Percentiles rank a stretch among this genome's conserved stretches.
These are phyloP conservation scores for Stevia rebaudiana DNA, from an alignment of 140 eudicot genomes.

Conservation along the genomic window DNA sequence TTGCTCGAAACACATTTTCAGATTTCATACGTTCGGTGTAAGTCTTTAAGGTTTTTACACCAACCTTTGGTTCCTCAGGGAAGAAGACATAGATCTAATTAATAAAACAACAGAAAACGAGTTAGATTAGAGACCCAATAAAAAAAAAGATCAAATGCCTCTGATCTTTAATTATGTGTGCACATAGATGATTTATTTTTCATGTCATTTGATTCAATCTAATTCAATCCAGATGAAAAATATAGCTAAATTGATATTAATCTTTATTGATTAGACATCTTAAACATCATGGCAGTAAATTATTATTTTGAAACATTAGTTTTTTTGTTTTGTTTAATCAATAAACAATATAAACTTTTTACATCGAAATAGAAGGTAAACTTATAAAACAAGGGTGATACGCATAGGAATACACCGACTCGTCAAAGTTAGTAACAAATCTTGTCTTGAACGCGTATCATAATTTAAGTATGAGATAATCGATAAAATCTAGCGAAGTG, in stretches of 20 bases:
- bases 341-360: too few relatives aligned
- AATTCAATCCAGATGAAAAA: not conserved
- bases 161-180: not conserved
- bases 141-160: not conserved
- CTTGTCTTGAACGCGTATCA: not conserved
- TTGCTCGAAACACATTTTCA: constrained; percentile 67
- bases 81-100: constrained; percentile 76
- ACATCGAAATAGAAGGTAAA: too few relatives aligned
- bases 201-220: not conserved
- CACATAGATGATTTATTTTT: not conserved
- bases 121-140: not conserved
- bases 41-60: constrained; percentile 77
- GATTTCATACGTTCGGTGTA: constrained; percentile 72
- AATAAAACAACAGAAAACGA: not conserved
- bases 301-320: not conserved
- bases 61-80: constrained; percentile 83
- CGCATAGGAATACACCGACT: not conserved
- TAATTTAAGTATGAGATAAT: not conserved
- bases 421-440: not conserved
- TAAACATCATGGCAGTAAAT: not conserved
- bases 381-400: not conserved
- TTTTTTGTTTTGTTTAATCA: too few relatives aligned
- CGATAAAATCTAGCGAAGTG: not conserved
- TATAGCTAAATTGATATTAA: not conserved
- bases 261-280: too few relatives aligned